phyloP scores from a whole-genome alignment of 2,329 filamentous ascomycete species.

The Akanthomyces muscarius region DNA sequence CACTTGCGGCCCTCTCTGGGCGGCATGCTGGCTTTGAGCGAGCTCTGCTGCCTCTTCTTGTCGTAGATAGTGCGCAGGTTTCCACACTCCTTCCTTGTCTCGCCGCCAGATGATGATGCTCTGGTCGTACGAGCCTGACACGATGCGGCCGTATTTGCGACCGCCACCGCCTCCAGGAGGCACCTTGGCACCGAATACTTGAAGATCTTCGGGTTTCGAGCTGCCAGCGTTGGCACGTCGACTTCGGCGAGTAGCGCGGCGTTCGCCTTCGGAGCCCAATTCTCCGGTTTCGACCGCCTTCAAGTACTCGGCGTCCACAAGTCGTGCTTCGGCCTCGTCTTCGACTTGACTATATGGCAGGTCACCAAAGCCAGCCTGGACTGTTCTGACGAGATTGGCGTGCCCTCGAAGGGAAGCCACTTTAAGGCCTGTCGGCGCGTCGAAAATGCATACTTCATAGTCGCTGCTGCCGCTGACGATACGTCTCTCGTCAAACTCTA shows the following conservation, averaged over 20 bases:
- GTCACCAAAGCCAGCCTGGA: constrained; percentile 93
- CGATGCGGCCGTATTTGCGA: constrained; percentile 85
- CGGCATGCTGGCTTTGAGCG: constrained; percentile 31
- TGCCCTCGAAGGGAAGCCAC: constrained; percentile 85
- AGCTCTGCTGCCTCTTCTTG: constrained; percentile 66
- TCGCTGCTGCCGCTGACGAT: constrained; percentile 97
- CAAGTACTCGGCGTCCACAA: constrained; percentile 71
- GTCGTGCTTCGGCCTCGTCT: constrained; percentile 67
- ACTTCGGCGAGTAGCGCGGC: constrained; percentile 30
- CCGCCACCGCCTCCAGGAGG: constrained; percentile 90
- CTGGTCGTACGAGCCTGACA: constrained; percentile 95
- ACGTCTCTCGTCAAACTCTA: constrained; percentile 89
- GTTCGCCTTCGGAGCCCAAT: constrained; percentile 35
- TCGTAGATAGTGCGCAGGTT: constrained; percentile 66
- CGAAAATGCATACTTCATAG: constrained; percentile 93
- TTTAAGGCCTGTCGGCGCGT: constrained; percentile 78
- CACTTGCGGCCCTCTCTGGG: background rate
- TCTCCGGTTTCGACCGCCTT: constrained; percentile 51
- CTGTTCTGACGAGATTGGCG: constrained; percentile 79
- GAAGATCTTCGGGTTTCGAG: constrained; percentile 68
- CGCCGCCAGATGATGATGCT: constrained; percentile 93
- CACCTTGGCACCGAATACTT: constrained; percentile 77
- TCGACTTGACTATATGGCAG: constrained; percentile 74
- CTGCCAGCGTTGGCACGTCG: constrained; percentile 66
- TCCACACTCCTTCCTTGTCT: constrained; percentile 81